Conservation (phyloP, 2,329 filamentous ascomycete genomes). For the Ophiobolus disseminans region DNA sequence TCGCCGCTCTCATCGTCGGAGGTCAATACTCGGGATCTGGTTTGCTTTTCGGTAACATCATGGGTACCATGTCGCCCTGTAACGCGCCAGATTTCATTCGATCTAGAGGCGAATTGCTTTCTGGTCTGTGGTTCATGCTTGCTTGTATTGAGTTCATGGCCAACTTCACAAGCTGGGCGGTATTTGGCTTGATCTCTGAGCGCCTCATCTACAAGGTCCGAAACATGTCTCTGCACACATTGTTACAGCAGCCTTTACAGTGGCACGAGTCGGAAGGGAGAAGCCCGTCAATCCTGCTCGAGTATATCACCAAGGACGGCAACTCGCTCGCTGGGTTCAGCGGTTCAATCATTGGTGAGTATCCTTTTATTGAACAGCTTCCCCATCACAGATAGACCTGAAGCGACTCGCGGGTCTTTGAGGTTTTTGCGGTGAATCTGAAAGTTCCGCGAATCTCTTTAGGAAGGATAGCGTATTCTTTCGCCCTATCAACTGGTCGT, state of each 20-base stretch:
- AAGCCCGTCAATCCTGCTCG: constrained; percentile 67
- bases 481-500: too few relatives aligned
- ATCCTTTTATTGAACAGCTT: not conserved
- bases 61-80: constrained; percentile 65
- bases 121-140: constrained; percentile 67
- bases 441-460: too few relatives aligned
- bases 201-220: constrained; percentile 69
- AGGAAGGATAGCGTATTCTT: too few relatives aligned
- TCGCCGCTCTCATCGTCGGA: constrained; percentile 62
- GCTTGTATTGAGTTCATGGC: constrained; percentile 66
- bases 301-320: constrained; percentile 73
- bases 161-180: constrained; percentile 66
- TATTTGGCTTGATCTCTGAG: constrained; percentile 67
- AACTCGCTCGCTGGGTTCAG: constrained; percentile 72
- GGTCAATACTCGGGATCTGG: constrained; percentile 65
- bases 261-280: constrained; percentile 74
- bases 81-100: constrained; percentile 57
- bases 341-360: constrained; percentile 67
- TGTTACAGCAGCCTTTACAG: constrained; percentile 70
- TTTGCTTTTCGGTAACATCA: constrained; percentile 66
- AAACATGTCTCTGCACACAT: constrained; percentile 68
- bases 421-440: too few relatives aligned
- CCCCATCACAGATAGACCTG: not conserved
- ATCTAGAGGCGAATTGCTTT: constrained; percentile 60
- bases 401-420: too few relatives aligned